Conservation (phyloP, 495 filamentous ascomycete genomes). For the Aeminium ludgeri region DNA sequence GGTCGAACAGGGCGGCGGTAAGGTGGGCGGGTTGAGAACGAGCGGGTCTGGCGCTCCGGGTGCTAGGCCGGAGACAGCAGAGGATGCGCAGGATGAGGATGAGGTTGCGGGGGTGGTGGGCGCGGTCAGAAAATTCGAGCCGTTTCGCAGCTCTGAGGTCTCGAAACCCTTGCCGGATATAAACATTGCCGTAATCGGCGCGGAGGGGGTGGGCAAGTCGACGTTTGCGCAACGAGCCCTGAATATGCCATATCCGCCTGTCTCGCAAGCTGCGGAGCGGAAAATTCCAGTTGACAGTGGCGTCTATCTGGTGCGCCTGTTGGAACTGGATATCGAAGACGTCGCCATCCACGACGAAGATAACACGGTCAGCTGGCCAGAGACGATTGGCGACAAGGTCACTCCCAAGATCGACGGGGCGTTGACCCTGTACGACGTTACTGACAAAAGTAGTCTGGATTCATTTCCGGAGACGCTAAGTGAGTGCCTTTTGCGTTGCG, state of each 20-base stretch:
- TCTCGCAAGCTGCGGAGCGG: slow-evolving; percentile 34
- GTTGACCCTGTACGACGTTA: slow-evolving; percentile 72
- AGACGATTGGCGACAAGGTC: slow-evolving; percentile 44
- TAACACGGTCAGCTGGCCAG: slow-evolving; percentile 58
- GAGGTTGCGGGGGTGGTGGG: slow-evolving; percentile 15
- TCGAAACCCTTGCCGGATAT: slow-evolving; percentile 38
- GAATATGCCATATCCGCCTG: slow-evolving; percentile 44
- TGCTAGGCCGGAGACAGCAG: slow-evolving; percentile 1
- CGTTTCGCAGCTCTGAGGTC: slow-evolving; percentile 14
- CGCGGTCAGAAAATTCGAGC: slow-evolving; percentile 12
- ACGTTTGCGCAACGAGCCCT: slow-evolving; percentile 72
- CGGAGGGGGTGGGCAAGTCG: slow-evolving; percentile 68
- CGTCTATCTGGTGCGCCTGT: slow-evolving; percentile 59
- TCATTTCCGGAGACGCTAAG: slow-evolving; percentile 52
- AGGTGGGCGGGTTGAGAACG: not conserved
- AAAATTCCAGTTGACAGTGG: slow-evolving; percentile 62
- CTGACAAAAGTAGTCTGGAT: slow-evolving; percentile 49
- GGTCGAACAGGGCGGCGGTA: slow-evolving; percentile 1
- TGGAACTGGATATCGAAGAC: slow-evolving; percentile 56
- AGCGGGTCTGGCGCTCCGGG: not conserved
- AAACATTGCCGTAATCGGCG: slow-evolving; percentile 75
- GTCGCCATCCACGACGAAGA: slow-evolving; percentile 50
- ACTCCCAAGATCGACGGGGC: slow-evolving; percentile 67
- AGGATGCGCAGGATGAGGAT: slow-evolving; percentile 14
- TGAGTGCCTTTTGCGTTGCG: slow-evolving; percentile 30